phyloP scores from a whole-genome alignment of 179 eudicot species.

The Heliamphora pulchella region DNA sequence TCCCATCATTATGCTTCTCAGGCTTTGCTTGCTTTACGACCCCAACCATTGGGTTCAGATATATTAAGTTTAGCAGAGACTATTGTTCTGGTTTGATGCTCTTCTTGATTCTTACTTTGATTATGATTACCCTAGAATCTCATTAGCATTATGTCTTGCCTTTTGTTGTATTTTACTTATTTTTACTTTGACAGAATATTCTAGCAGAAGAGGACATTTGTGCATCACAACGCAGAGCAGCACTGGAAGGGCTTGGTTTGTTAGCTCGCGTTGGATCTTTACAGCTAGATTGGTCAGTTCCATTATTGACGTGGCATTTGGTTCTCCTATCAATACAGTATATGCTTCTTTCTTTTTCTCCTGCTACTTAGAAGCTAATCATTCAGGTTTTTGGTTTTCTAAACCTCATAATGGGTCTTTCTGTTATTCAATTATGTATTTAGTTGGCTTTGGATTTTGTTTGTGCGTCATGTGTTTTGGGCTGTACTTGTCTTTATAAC shows the following conservation, averaged over 20 bases:
- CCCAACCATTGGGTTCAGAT: conserved; percentile 73
- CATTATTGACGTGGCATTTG: conserved; percentile 13
- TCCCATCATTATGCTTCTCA: conserved; percentile 24
- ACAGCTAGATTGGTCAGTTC: conserved; percentile 89
- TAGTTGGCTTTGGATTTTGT: conserved; percentile 9
- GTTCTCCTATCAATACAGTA: conserved; percentile 6
- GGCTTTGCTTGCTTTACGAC: conserved; percentile 75
- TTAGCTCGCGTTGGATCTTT: conserved; percentile 80
- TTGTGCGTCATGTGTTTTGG: not conserved
- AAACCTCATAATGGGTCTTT: not conserved
- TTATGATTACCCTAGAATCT: not conserved
- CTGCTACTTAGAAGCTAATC: conserved; percentile 1
- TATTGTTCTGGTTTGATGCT: conserved; percentile 72
- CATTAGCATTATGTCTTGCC: conserved; percentile 2
- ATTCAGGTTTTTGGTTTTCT: conserved; percentile 1
- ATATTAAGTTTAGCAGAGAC: conserved; percentile 57
- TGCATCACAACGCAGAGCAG: conserved; percentile 88
- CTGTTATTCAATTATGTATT: not conserved
- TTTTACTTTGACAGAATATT: conserved; percentile 48
- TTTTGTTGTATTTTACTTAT: conserved; percentile 15
- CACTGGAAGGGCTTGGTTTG: conserved; percentile 92
- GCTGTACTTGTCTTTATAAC: not conserved
- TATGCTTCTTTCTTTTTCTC: not conserved
- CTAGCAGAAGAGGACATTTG: conserved; percentile 86
- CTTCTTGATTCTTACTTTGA: conserved; percentile 10